Evolutionary conservation across 2,329 filamentous ascomycete genomes (phyloP).

Genomic region (Harringtonia lauricola): DNA sequence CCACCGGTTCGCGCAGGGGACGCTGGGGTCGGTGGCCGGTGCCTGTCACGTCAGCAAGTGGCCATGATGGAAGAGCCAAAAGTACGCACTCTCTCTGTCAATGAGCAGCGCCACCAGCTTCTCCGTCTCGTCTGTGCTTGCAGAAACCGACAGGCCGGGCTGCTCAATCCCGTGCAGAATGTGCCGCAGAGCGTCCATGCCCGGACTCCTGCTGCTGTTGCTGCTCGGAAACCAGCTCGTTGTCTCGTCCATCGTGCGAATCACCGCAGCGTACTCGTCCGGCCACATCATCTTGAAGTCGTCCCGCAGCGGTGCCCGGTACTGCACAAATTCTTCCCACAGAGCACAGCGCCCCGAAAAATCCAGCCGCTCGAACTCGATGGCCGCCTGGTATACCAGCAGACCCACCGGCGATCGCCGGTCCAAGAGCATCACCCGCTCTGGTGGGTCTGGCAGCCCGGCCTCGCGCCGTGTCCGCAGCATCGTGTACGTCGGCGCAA

Average conservation of each 20-base stretch:
- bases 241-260: constrained; percentile 48
- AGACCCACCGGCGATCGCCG: constrained; percentile 69
- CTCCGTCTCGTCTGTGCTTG: constrained; percentile 11
- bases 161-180: constrained; percentile 8
- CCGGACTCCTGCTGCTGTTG: too few species aligned
- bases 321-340: constrained; percentile 75
- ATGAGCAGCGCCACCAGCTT: constrained; percentile 8
- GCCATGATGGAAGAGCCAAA: background rate
- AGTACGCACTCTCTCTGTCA: constrained; percentile 7
- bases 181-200: constrained; percentile 5
- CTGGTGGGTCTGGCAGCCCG: constrained; percentile 28
- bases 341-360: constrained; percentile 70
- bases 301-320: constrained; percentile 62
- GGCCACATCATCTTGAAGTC: constrained; percentile 52
- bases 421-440: constrained; percentile 50
- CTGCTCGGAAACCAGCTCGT: constrained; percentile 34
- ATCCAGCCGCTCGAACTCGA: constrained; percentile 71
- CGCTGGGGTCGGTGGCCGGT: constrained; percentile 7
- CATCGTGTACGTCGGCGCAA: constrained; percentile 53
- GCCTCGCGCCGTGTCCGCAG: constrained; percentile 42
- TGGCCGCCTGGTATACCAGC: constrained; percentile 63
- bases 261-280: constrained; percentile 19
- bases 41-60: background rate
- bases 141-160: constrained; percentile 4
- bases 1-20: constrained; percentile 2